Evolutionary conservation across 192 early-diverging fungal species (phyloP), one percentile per base, ranked within the genome.

Genomic region (Backusella circina): DNA sequence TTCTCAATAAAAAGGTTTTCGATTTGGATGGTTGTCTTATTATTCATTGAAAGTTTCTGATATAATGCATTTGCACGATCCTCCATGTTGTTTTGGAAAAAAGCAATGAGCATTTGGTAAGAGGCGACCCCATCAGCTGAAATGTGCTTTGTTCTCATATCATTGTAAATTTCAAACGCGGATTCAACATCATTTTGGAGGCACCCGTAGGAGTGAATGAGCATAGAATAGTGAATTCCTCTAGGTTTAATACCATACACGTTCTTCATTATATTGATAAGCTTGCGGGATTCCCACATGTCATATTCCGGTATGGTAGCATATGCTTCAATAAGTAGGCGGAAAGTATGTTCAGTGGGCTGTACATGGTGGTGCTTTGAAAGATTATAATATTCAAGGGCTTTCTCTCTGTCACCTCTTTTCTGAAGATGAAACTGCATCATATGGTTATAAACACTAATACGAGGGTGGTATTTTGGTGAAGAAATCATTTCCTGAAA

Each of bases 351-450:
- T 3, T 78, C 77, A 13, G 85, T 80, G 0, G 88, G 88, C 3
- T 66, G 47, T 13, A 89, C 71, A 35, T 80, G 78, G 32, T 73
- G 67, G 5, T 74, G 71, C 13, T 75, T 39, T 39, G 86, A 79
- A 38, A 83, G 72, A 1, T 83, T 73, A 33, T 81, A 88, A 69
- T 86, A 90, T 32, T 84, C 75, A 23, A 90, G 67, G 1, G 83
- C 86, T 1, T 80, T 83, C 3, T 78, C 72, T 28, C 86, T 82
- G 51, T 90, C 78, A 9, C 73, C 80, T 61, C 81, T 76, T 65
- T 88, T 82, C 9, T 86, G 82, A 6, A 84, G 82, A 64, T 88
- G 87, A 47, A 84, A 88, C 74, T 90, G 88, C 32, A 90, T 90
- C 84, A 90, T 86, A 35, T 79, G 71, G 71, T 90, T 90, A 39